phyloP scores from a whole-genome alignment of 108 stramenopile species.

The Seminavis robusta region DNA sequence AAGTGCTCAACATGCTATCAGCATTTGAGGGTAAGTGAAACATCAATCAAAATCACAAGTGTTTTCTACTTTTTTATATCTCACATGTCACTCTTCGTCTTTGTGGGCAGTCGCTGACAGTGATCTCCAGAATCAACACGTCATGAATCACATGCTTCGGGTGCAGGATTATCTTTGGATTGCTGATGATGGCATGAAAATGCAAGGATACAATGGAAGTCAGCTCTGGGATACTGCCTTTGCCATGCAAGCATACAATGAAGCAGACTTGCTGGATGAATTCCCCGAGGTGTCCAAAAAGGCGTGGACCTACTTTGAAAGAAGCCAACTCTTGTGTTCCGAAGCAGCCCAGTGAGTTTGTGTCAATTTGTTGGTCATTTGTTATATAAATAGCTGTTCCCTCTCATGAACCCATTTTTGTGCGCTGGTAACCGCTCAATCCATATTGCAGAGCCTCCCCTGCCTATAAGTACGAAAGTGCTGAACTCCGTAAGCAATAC shows the following conservation, averaged over 20 bases:
- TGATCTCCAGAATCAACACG: conserved; percentile 48
- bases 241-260: conserved; percentile 87
- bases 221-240: conserved; percentile 99
- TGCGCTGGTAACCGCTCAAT: too few relatives aligned
- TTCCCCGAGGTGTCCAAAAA: conserved; percentile 69
- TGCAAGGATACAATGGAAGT: conserved; percentile 99
- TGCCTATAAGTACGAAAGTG: conserved; percentile 78
- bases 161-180: conserved; percentile 97
- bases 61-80: too few relatives aligned
- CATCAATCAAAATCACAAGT: too few relatives aligned
- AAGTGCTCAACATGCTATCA: conserved; percentile 92
- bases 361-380: too few relatives aligned
- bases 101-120: conserved; percentile 39
- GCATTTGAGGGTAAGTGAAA: too few relatives aligned
- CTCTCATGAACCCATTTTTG: too few relatives aligned
- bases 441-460: too few relatives aligned
- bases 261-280: conserved; percentile 72
- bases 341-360: conserved; percentile 63
- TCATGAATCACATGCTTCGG: conserved; percentile 85
- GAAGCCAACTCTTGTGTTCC: conserved; percentile 84
- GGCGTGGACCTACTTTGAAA: conserved; percentile 80
- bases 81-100: too few relatives aligned
- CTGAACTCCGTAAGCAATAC: conserved; percentile 65
- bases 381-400: too few relatives aligned
- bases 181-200: conserved; percentile 99